phyloP scores from a whole-genome alignment of 1,139 yeast genomes.

The Casaregolazyma suthepensis region DNA sequence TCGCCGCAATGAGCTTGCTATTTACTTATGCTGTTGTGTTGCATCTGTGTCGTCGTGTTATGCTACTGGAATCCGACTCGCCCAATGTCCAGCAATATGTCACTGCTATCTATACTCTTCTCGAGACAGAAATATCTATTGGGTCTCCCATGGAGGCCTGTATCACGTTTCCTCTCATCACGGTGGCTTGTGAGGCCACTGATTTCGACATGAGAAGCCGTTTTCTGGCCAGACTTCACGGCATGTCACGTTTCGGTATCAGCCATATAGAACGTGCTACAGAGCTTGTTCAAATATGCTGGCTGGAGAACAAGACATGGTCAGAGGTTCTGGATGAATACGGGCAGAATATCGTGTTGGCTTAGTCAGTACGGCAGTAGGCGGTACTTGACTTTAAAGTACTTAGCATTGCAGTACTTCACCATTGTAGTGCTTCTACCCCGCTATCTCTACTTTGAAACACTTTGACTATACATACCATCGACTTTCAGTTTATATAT shows the following conservation, averaged over 20 bases:
- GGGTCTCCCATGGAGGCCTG: slow-evolving; percentile 47
- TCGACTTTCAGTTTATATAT: not conserved
- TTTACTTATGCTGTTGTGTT: slow-evolving; percentile 48
- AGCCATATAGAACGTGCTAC: slow-evolving; percentile 41
- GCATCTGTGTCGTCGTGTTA: slow-evolving; percentile 47
- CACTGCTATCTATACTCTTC: slow-evolving; percentile 34
- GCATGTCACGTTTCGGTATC: slow-evolving; percentile 42
- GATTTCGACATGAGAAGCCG: slow-evolving; percentile 35
- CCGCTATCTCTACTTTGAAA: no score
- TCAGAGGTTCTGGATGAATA: slow-evolving; percentile 27
- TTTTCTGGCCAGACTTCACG: slow-evolving; percentile 36
- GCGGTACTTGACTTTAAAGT: no score
- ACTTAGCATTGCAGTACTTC: no score
- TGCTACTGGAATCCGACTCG: slow-evolving; percentile 41
- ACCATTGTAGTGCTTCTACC: no score
- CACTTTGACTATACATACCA: no score
- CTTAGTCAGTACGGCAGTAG: no score
- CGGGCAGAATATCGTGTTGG: slow-evolving; percentile 27
- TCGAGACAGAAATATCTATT: slow-evolving; percentile 39
- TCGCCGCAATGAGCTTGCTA: slow-evolving; percentile 45
- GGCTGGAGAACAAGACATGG: slow-evolving; percentile 34
- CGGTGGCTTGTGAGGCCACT: slow-evolving; percentile 50
- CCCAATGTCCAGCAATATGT: slow-evolving; percentile 42
- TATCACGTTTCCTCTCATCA: slow-evolving; percentile 46
- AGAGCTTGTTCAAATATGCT: slow-evolving; percentile 44